These are phyloP conservation scores for Cyclostephanos invisitatus DNA, from an alignment of 108 stramenopile genomes.

Conservation along the genomic window DNA sequence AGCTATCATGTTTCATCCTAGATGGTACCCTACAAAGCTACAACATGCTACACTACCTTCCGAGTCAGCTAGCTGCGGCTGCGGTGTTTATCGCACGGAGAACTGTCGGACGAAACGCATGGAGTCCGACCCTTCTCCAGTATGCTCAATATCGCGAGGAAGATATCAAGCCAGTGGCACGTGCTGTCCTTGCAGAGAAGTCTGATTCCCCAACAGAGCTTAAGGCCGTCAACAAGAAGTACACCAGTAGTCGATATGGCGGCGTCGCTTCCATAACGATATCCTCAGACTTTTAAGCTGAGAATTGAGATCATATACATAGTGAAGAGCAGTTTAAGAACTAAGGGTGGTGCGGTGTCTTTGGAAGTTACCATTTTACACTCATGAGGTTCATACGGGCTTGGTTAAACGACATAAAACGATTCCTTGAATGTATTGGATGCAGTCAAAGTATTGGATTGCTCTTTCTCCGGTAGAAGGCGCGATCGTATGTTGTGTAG, in stretches of 20 bases:
- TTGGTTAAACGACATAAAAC: not conserved
- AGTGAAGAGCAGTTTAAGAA: not conserved
- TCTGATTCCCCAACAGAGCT: constrained; percentile 48
- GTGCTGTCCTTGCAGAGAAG: constrained; percentile 55
- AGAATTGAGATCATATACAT: not conserved
- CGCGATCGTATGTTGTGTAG: not conserved
- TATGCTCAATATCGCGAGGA: constrained; percentile 83
- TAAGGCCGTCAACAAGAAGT: constrained; percentile 77
- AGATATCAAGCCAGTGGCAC: constrained; percentile 74
- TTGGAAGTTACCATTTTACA: constrained; percentile 4
- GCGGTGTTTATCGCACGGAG: constrained; percentile 86
- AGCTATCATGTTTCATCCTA: constrained; percentile 83
- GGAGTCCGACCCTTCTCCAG: constrained; percentile 85
- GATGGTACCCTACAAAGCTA: constrained; percentile 91
- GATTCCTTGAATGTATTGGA: constrained; percentile 16
- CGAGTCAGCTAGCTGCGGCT: constrained; percentile 87
- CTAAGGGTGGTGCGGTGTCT: not conserved
- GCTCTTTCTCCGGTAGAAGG: not conserved
- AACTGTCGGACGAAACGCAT: constrained; percentile 71
- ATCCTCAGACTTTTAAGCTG: constrained; percentile 44
- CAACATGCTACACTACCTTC: constrained; percentile 80
- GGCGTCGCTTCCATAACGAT: constrained; percentile 56
- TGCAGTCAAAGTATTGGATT: constrained; percentile 1
- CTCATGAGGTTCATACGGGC: constrained; percentile 13
- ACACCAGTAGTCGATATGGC: constrained; percentile 59